phyloP scores from a whole-genome alignment of 1,284 basidiomycete species.

The Cryptococcus sp. region DNA sequence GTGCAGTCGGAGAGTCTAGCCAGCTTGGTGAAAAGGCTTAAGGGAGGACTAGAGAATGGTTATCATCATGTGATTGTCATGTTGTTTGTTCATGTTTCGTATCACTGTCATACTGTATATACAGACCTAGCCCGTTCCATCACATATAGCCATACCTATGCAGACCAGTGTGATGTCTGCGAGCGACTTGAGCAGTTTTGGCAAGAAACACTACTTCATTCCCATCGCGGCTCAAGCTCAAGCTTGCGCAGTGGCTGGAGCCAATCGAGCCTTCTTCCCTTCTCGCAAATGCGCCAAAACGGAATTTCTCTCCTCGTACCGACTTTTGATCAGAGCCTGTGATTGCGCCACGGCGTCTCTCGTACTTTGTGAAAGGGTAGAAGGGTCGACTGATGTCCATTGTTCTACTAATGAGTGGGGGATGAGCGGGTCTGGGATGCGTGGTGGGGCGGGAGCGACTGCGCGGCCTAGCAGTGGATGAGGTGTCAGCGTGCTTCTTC shows the following conservation, averaged over 20 bases:
- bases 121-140: not conserved
- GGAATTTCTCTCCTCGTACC: conserved; percentile 1
- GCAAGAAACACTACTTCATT: too few relatives aligned
- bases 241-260: too few relatives aligned
- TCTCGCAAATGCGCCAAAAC: conserved; percentile 4
- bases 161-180: not conserved
- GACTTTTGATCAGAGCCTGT: not conserved
- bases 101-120: too few relatives aligned
- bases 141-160: not conserved
- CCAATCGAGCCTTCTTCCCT: not conserved
- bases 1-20: too few relatives aligned
- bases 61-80: too few relatives aligned
- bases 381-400: conserved; percentile 21
- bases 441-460: conserved; percentile 2
- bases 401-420: conserved; percentile 18
- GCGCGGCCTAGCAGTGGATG: conserved; percentile 4
- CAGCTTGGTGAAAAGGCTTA: too few relatives aligned
- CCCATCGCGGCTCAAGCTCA: too few relatives aligned
- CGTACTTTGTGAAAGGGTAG: conserved; percentile 8
- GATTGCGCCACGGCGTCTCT: not conserved
- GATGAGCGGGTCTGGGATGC: conserved; percentile 21
- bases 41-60: too few relatives aligned
- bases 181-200: too few relatives aligned
- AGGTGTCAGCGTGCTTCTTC: too few relatives aligned
- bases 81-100: too few relatives aligned